Conservation (phyloP, 139 green algal genomes). For the Nannochloris sp. region DNA sequence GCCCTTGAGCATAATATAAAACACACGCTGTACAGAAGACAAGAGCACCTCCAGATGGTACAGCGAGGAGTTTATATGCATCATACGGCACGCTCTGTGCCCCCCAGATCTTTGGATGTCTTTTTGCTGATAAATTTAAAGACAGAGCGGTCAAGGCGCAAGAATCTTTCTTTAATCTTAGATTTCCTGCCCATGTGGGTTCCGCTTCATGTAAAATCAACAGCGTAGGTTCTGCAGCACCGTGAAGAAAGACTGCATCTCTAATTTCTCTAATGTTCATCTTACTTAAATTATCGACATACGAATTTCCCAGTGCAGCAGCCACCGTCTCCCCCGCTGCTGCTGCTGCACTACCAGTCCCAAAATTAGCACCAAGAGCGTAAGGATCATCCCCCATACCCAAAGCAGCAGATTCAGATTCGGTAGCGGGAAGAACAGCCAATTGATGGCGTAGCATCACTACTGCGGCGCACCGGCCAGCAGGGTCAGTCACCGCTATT, state of each 20-base stretch:
- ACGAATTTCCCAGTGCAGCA: slow-evolving; percentile 56
- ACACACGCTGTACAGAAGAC: slow-evolving; percentile 71
- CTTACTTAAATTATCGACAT: slow-evolving; percentile 60
- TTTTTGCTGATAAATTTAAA: slow-evolving; percentile 62
- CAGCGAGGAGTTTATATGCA: slow-evolving; percentile 52
- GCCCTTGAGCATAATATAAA: slow-evolving; percentile 63
- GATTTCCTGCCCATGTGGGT: slow-evolving; percentile 72
- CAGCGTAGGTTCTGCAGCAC: slow-evolving; percentile 84
- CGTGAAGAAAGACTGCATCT: slow-evolving; percentile 76
- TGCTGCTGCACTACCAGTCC: background rate
- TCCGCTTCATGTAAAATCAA: slow-evolving; percentile 77
- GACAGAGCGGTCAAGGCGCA: slow-evolving; percentile 68
- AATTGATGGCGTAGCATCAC: slow-evolving; percentile 58
- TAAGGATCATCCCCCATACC: slow-evolving; percentile 9
- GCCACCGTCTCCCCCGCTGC: background rate
- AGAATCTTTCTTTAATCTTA: slow-evolving; percentile 59
- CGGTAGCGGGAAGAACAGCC: slow-evolving; percentile 62
- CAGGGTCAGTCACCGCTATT: slow-evolving; percentile 50
- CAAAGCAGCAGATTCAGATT: slow-evolving; percentile 23
- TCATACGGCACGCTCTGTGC: slow-evolving; percentile 61
- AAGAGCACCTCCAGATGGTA: slow-evolving; percentile 66
- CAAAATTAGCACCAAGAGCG: background rate
- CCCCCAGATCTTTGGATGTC: slow-evolving; percentile 72
- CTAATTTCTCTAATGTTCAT: slow-evolving; percentile 52
- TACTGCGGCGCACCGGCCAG: slow-evolving; percentile 74